A percentile compares a stretch with the other conserved stretches of the same genome.
These are phyloP conservation scores for Helichrysum umbraculigerum DNA, from an alignment of 129 eudicot species.

Conservation along the genomic window DNA sequence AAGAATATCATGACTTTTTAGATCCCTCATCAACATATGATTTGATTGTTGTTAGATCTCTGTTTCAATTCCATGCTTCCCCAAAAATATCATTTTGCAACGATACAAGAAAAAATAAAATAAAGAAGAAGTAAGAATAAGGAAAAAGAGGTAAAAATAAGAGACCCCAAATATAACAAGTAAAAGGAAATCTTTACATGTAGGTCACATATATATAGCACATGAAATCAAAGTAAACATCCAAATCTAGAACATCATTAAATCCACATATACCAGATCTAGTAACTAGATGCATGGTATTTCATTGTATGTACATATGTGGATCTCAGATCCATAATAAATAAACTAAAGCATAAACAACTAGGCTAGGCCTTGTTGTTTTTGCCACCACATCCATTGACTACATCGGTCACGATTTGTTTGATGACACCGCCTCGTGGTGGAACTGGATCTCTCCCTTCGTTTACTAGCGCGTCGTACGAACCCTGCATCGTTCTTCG, in stretches of 20 bases:
- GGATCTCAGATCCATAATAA: background rate
- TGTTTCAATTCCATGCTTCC: too few relatives aligned
- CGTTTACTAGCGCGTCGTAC: background rate
- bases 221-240: too few relatives aligned
- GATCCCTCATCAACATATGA: too few relatives aligned
- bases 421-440: constrained; percentile 29
- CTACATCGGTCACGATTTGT: constrained; percentile 21
- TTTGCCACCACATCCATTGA: constrained; percentile 9
- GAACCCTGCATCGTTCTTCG: constrained; percentile 17
- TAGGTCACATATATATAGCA: too few relatives aligned
- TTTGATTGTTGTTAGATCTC: too few relatives aligned
- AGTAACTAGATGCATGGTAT: background rate
- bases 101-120: too few relatives aligned
- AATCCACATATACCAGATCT: background rate
- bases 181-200: background rate
- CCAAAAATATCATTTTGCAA: too few relatives aligned
- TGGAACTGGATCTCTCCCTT: constrained; percentile 24
- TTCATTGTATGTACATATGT: background rate
- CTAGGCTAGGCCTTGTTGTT: background rate
- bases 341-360: background rate
- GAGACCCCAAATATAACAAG: background rate
- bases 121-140: too few relatives aligned
- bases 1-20: too few relatives aligned
- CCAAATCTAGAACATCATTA: background rate
- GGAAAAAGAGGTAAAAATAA: background rate